Evolutionary conservation across 805 yeast species (phyloP).

Genomic region (Hanseniaspora jakobsenii): DNA sequence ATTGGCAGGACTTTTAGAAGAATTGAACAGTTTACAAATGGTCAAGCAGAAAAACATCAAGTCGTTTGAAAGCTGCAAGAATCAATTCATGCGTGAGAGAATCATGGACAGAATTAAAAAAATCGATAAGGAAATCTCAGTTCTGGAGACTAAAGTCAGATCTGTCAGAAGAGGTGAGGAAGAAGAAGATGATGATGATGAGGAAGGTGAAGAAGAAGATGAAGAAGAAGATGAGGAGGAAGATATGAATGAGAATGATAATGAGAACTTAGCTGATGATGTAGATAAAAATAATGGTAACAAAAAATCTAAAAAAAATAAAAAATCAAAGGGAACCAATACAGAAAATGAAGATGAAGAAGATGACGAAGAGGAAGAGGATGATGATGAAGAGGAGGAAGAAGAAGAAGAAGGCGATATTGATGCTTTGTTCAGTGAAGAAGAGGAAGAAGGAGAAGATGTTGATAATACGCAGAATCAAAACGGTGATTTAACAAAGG

Average conservation of each 20-base stretch:
- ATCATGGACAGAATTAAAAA: slow-evolving; percentile 14
- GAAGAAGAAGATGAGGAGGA: not conserved
- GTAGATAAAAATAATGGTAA: slow-evolving; percentile 5
- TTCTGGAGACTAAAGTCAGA: slow-evolving; percentile 7
- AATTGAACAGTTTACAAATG: slow-evolving; percentile 5
- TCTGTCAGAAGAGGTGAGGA: slow-evolving; percentile 1
- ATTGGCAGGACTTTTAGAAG: slow-evolving; percentile 18
- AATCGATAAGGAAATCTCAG: slow-evolving; percentile 13
- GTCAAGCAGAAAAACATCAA: slow-evolving; percentile 14
- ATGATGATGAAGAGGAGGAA: not conserved
- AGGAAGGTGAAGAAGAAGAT: not conserved
- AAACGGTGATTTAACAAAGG: no score
- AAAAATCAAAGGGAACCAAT: not conserved
- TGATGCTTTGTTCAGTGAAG: slow-evolving; percentile 10
- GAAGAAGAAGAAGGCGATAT: slow-evolving; percentile 5
- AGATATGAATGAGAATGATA: not conserved
- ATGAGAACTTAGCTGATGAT: not conserved
- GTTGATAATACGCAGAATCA: not conserved
- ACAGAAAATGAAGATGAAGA: not conserved
- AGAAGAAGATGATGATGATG: not conserved
- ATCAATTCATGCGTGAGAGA: slow-evolving; percentile 15
- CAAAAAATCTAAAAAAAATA: not conserved
- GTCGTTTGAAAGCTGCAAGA: slow-evolving; percentile 13
- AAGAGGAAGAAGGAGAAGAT: slow-evolving; percentile 10
- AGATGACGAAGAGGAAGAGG: not conserved